These are phyloP conservation scores for Cryptococcus sp. DNA, from an alignment of 1,284 basidiomycete genomes.

Conservation along the genomic window DNA sequence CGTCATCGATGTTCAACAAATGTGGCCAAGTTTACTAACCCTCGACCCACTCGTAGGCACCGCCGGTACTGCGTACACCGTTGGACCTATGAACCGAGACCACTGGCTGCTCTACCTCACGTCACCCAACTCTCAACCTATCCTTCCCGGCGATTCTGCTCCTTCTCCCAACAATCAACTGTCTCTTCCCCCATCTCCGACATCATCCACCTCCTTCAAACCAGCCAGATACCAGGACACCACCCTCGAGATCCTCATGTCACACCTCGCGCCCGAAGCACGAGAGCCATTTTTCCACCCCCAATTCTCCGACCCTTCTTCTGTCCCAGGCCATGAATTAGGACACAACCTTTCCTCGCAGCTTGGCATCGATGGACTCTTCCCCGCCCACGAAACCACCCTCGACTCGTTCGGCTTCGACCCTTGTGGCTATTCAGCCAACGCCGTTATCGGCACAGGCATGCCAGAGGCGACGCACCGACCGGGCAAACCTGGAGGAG, in stretches of 20 bases:
- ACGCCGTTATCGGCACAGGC: conserved; percentile 73
- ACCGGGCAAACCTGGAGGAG: conserved; percentile 61
- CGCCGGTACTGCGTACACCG: conserved; percentile 86
- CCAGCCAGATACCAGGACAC: conserved; percentile 63
- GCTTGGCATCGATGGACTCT: conserved; percentile 82
- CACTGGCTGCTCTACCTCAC: conserved; percentile 98
- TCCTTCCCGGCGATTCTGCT: conserved; percentile 31
- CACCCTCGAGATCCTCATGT: conserved; percentile 99
- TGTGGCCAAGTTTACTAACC: background rate
- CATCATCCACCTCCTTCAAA: conserved; percentile 7
- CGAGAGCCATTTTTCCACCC: conserved; percentile 76
- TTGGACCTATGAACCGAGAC: conserved; percentile 97
- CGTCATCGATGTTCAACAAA: background rate
- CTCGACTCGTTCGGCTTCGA: conserved; percentile 93
- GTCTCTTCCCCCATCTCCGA: conserved; percentile 5
- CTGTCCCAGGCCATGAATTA: conserved; percentile 58
- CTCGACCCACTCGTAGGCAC: conserved; percentile 32
- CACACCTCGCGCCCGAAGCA: conserved; percentile 75
- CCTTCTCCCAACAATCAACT: conserved; percentile 12
- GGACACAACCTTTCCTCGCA: conserved; percentile 69
- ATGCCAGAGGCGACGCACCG: conserved; percentile 33
- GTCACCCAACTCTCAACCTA: conserved; percentile 57
- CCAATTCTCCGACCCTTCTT: conserved; percentile 16
- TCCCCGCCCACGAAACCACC: conserved; percentile 73
- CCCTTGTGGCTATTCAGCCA: conserved; percentile 96